phyloP scores from a whole-genome alignment of 2,329 filamentous ascomycete species.

The Emergomyces pasteurianus region DNA sequence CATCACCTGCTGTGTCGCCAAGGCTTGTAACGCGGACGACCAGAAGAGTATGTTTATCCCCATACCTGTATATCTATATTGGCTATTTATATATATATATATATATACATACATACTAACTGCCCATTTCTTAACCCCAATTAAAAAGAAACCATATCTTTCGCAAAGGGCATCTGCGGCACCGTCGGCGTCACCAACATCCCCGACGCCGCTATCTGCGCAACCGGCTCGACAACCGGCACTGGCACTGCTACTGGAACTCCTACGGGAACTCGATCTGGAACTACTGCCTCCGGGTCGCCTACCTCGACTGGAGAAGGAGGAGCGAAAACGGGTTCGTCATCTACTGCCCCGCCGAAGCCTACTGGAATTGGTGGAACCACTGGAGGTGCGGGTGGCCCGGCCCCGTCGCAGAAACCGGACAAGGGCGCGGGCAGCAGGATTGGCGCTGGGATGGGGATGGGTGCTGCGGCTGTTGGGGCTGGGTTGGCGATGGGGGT shows the following conservation, averaged over 20 bases:
- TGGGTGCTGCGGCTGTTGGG: constrained; percentile 7
- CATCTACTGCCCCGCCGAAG: no score
- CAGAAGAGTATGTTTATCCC: constrained; percentile 23
- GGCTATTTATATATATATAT: no score
- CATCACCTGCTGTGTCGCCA: constrained; percentile 40
- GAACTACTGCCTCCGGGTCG: neutral
- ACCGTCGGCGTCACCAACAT: constrained; percentile 26
- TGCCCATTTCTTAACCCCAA: no score
- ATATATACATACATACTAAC: no score
- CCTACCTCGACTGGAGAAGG: neutral
- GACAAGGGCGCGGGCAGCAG: no score
- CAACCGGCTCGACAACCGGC: neutral
- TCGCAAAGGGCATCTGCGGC: constrained; percentile 28
- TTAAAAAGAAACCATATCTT: constrained; percentile 23
- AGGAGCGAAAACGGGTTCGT: no score
- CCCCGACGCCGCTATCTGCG: constrained; percentile 21
- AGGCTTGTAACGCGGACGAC: constrained; percentile 31
- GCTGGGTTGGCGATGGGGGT: constrained; percentile 32
- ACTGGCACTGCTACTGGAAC: neutral
- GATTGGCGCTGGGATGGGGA: neutral
- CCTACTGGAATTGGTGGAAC: no score
- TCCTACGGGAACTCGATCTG: neutral
- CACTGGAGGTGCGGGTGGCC: no score
- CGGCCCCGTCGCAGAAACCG: no score
- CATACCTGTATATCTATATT: neutral